Conservation (phyloP, 2,329 filamentous ascomycete species). For the Alternaria brassicicola region DNA sequence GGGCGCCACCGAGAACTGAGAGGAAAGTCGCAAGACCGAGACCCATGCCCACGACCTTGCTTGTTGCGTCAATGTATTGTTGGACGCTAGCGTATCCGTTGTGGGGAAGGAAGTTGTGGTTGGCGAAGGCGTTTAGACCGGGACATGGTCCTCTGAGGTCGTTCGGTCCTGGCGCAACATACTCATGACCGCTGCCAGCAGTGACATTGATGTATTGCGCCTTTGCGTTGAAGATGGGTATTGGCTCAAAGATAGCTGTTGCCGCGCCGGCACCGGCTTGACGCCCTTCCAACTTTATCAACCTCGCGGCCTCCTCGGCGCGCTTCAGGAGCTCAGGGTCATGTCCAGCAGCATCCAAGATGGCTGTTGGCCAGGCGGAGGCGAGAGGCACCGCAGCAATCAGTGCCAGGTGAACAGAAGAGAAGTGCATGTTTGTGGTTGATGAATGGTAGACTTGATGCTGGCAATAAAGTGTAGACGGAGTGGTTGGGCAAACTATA, state of each 20-base stretch:
- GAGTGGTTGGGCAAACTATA: constrained; percentile 1
- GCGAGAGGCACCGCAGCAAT: constrained; percentile 15
- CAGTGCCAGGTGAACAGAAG: constrained; percentile 15
- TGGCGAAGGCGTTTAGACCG: constrained; percentile 34
- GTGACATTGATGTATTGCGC: constrained; percentile 27
- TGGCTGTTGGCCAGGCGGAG: constrained; percentile 30
- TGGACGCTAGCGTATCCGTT: constrained; percentile 27
- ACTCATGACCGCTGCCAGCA: constrained; percentile 30
- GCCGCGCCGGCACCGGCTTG: constrained; percentile 28
- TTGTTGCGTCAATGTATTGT: constrained; percentile 31
- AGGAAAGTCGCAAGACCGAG: constrained; percentile 20
- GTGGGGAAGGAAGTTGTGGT: constrained; percentile 33
- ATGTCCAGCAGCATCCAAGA: constrained; percentile 27
- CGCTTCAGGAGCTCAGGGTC: constrained; percentile 25
- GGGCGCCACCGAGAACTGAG: constrained; percentile 23
- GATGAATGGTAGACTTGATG: neutral
- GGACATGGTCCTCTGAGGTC: constrained; percentile 35
- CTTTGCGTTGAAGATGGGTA: constrained; percentile 27
- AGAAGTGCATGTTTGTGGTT: constrained; percentile 22
- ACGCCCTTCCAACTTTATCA: constrained; percentile 13
- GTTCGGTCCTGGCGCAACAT: constrained; percentile 28
- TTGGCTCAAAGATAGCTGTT: constrained; percentile 28
- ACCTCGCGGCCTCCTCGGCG: constrained; percentile 21
- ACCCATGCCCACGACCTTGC: constrained; percentile 32
- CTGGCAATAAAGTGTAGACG: neutral